Percentiles rank a stretch among this genome's conserved stretches.
Conservation (phyloP, 129 eudicot species). For the Tanacetum coccineum region DNA sequence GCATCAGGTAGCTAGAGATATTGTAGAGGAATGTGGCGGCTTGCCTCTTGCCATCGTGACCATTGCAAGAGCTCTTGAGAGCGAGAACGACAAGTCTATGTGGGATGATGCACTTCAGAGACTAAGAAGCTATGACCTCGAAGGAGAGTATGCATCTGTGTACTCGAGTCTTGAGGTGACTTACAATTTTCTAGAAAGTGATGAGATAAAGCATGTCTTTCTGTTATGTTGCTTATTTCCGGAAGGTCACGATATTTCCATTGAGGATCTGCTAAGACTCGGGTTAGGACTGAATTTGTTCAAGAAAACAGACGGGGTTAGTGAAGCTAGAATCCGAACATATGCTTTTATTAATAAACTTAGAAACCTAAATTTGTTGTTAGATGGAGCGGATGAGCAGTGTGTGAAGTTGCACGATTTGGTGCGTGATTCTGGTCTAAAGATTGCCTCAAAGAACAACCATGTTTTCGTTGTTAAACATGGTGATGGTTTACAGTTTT, state of each 20-base stretch:
- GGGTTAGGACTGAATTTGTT: slow-evolving; percentile 33
- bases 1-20: slow-evolving; percentile 25
- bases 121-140: slow-evolving; percentile 21
- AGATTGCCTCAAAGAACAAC: slow-evolving; percentile 26
- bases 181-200: slow-evolving; percentile 30
- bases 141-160: slow-evolving; percentile 33
- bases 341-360: slow-evolving; percentile 15
- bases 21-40: slow-evolving; percentile 39
- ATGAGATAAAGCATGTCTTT: slow-evolving; percentile 29
- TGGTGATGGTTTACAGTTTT: slow-evolving; percentile 19
- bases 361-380: slow-evolving; percentile 27
- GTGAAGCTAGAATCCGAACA: slow-evolving; percentile 35
- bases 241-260: slow-evolving; percentile 34
- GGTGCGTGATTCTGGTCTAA: slow-evolving; percentile 37
- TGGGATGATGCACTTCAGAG: slow-evolving; percentile 41
- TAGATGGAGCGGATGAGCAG: slow-evolving; percentile 12
- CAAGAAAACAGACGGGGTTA: slow-evolving; percentile 12
- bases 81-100: slow-evolving; percentile 10
- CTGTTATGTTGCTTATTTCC: slow-evolving; percentile 44
- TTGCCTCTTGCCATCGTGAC: slow-evolving; percentile 43
- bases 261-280: slow-evolving; percentile 35
- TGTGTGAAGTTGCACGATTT: slow-evolving; percentile 41
- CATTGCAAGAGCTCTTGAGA: slow-evolving; percentile 35
- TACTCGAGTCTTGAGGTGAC: slow-evolving; percentile 32
- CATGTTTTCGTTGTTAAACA: slow-evolving; percentile 27